Percentiles rank a stretch among this genome's conserved stretches.
Conservation (phyloP, 805 yeast species). For the Kuraishia cidri region DNA sequence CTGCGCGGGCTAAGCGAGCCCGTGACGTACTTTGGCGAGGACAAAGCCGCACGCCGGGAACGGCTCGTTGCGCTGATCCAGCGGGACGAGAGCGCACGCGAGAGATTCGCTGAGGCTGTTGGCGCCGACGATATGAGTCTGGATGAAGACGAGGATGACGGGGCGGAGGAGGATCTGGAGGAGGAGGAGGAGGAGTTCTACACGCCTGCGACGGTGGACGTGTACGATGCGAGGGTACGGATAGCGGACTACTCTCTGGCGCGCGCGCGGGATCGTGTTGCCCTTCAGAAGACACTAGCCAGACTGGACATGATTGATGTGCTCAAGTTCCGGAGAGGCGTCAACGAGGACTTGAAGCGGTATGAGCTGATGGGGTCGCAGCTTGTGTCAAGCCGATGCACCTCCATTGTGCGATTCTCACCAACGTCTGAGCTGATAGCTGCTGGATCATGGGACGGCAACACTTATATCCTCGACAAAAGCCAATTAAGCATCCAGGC, state of each 20-base stretch:
- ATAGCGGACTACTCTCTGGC: conserved; percentile 45
- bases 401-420: conserved; percentile 46
- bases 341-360: conserved; percentile 21
- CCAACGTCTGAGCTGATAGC: conserved; percentile 32
- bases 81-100: conserved; percentile 4
- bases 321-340: conserved; percentile 35
- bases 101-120: background rate
- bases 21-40: conserved; percentile 49
- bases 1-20: conserved; percentile 50
- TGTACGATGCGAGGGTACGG: conserved; percentile 40
- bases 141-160: conserved; percentile 8
- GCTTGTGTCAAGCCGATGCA: conserved; percentile 58
- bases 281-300: conserved; percentile 17
- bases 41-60: conserved; percentile 34
- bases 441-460: conserved; percentile 83
- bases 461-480: conserved; percentile 37
- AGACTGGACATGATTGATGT: conserved; percentile 20
- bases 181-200: conserved; percentile 74
- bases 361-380: conserved; percentile 59
- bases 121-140: conserved; percentile 6
- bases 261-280: conserved; percentile 32
- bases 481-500: conserved; percentile 22
- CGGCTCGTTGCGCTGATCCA: conserved; percentile 6
- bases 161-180: conserved; percentile 25
- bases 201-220: conserved; percentile 62